Conservation (phyloP, 2,329 filamentous ascomycete genomes). For the Pseudogymnoascus sp. region DNA sequence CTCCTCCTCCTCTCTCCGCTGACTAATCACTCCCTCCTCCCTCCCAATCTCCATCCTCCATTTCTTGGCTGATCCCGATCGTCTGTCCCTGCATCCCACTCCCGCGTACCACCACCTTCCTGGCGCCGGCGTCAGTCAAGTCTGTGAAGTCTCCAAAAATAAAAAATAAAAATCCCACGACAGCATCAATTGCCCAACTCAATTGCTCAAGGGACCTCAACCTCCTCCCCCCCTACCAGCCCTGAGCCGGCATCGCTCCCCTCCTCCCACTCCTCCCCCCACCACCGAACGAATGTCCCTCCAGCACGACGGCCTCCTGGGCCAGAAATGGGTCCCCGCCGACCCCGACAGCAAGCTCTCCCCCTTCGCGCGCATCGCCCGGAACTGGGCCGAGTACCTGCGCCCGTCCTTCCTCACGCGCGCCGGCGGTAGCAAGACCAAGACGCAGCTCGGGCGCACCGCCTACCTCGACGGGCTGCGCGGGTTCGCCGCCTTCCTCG, state of each 20-base stretch:
- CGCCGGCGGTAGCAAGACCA: neutral
- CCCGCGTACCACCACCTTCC: neutral
- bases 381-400: neutral
- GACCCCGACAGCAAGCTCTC: neutral
- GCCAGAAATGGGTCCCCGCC: constrained; percentile 1
- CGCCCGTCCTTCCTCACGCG: constrained; percentile 5
- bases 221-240: neutral
- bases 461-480: constrained; percentile 42
- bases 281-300: neutral
- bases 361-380: neutral
- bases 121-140: neutral
- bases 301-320: neutral
- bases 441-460: constrained; percentile 23
- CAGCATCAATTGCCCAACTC: neutral
- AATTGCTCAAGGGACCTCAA: neutral
- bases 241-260: neutral
- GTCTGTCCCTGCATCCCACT: neutral
- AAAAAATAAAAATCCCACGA: neutral
- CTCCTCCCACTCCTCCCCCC: neutral
- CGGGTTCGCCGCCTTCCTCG: constrained; percentile 40
- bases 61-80: neutral
- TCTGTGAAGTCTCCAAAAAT: neutral
- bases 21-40: neutral
- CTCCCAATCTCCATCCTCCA: neutral
- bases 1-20: neutral